A percentile compares a stretch with the other conserved stretches of the same genome.
Conservation (phyloP, 148 eudicot genomes). For the Cornus controversa region DNA sequence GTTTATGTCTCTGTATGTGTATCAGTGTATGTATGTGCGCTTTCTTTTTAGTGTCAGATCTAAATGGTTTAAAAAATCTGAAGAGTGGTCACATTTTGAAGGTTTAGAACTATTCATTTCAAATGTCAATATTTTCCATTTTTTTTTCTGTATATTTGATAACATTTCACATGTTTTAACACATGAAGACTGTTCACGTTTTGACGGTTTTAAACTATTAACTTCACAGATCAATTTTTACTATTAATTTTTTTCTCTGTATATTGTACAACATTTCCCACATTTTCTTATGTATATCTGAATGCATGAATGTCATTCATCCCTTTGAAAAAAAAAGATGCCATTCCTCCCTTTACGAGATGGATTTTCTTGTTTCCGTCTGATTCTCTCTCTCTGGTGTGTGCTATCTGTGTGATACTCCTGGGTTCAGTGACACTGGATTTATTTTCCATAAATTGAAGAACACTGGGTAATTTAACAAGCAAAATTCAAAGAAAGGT, state of each 20-base stretch:
- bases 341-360: no score
- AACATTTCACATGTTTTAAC: background rate
- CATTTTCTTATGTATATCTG: background rate
- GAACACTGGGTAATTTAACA: no score
- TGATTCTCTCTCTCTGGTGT: no score
- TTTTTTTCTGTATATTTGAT: background rate
- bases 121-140: background rate
- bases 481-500: no score
- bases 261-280: background rate
- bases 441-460: no score
- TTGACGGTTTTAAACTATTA: no score
- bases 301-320: background rate
- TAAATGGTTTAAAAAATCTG: background rate
- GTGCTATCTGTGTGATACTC: no score
- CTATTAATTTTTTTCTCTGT: background rate
- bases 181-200: no score
- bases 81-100: background rate
- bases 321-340: no score
- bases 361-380: no score
- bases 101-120: background rate
- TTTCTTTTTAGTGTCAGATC: background rate
- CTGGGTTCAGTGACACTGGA: no score
- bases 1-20: background rate
- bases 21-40: background rate
- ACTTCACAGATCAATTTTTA: no score